These are phyloP conservation scores for Quercus aquifolioides DNA, from an alignment of 306 rosid genomes.

Conservation along the genomic window DNA sequence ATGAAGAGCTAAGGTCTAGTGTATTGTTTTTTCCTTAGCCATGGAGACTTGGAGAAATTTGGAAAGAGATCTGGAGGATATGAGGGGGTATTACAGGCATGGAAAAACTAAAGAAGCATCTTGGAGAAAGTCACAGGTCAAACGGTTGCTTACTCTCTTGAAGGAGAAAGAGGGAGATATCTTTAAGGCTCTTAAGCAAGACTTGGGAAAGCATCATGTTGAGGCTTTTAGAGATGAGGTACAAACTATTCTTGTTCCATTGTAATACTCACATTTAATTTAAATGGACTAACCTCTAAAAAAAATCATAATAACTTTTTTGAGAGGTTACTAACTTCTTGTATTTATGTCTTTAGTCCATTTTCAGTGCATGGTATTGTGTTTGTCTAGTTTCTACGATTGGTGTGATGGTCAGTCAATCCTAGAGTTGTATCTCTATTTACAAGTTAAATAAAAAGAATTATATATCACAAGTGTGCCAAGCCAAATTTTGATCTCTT, in stretches of 20 bases:
- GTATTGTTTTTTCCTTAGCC: not conserved
- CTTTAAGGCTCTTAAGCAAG: conserved; percentile 54
- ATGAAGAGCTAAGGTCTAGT: not conserved
- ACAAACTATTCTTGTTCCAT: not conserved
- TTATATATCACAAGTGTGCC: too few relatives aligned
- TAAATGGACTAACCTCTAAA: not conserved
- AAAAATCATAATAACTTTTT: not conserved
- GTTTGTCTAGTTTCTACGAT: too few relatives aligned
- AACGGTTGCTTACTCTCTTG: conserved; percentile 38
- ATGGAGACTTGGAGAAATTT: conserved; percentile 27
- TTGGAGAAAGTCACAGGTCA: conserved; percentile 70
- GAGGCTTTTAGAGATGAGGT: conserved; percentile 87
- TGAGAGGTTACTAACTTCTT: too few relatives aligned
- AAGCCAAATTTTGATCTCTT: not conserved
- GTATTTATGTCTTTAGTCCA: not conserved
- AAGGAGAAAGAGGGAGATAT: conserved; percentile 46
- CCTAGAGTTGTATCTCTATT: too few relatives aligned
- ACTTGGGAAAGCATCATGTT: conserved; percentile 62
- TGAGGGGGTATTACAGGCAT: conserved; percentile 45
- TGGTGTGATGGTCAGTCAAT: too few relatives aligned
- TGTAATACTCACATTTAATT: too few relatives aligned
- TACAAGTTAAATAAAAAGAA: too few relatives aligned
- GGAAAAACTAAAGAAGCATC: conserved; percentile 64
- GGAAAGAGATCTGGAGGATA: conserved; percentile 27
- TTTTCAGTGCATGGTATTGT: too few relatives aligned